A percentile compares a stretch with the other conserved stretches of the same genome.
Conservation (phyloP, 2,329 filamentous ascomycete genomes). For the Waltergamsia citrina region DNA sequence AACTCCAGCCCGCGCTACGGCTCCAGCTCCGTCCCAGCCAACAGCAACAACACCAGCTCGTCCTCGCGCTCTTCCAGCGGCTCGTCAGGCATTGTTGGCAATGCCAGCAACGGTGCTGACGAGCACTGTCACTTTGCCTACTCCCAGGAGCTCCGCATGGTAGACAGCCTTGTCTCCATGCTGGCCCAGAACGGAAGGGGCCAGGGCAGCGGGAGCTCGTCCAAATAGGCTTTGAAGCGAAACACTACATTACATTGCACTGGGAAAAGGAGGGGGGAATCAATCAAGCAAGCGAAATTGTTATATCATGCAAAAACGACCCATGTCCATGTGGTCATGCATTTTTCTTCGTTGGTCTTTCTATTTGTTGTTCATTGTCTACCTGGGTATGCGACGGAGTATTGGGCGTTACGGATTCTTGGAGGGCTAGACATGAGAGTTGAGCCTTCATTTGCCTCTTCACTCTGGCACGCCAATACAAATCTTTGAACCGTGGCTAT, state of each 20-base stretch:
- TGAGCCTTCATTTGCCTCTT: too few species aligned
- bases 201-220: background rate
- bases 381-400: too few species aligned
- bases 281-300: too few species aligned
- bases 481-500: too few species aligned
- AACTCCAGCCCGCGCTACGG: background rate
- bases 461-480: too few species aligned
- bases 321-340: too few species aligned
- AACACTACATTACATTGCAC: too few species aligned
- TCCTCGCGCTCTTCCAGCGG: background rate
- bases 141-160: constrained; percentile 4
- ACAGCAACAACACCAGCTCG: background rate
- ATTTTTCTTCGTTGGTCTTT: background rate
- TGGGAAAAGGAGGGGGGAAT: too few species aligned
- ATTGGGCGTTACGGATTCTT: too few species aligned
- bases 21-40: background rate
- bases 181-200: constrained; percentile 3
- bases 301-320: too few species aligned
- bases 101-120: background rate
- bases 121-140: constrained; percentile 5
- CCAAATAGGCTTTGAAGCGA: background rate
- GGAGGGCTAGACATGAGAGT: too few species aligned
- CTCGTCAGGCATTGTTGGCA: background rate
- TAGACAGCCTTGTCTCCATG: constrained; percentile 5
- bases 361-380: too few species aligned